A percentile compares a stretch with the other conserved stretches of the same genome.
These are phyloP conservation scores for Chalciporus sphaerocephalus DNA, from an alignment of 768 basidiomycete genomes.

Conservation along the genomic window DNA sequence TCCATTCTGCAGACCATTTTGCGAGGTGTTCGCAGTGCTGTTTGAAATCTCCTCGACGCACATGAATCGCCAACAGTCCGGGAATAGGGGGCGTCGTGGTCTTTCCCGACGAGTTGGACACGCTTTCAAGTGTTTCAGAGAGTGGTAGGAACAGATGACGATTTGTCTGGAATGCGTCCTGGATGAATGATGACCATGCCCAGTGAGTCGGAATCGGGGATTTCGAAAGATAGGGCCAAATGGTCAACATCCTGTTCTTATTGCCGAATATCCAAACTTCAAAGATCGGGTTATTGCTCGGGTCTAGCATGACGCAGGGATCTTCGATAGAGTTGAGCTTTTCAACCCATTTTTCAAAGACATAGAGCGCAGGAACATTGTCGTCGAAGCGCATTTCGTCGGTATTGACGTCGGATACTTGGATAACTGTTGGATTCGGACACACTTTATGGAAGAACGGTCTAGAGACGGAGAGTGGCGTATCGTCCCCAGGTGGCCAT, in stretches of 20 bases:
- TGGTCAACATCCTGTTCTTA: constrained; percentile 29
- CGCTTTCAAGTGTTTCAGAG: background rate
- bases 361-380: constrained; percentile 21
- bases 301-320: constrained; percentile 37
- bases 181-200: constrained; percentile 36
- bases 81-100: constrained; percentile 21
- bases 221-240: constrained; percentile 31
- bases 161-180: constrained; percentile 31
- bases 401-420: constrained; percentile 26
- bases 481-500: constrained; percentile 30
- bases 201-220: constrained; percentile 36
- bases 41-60: constrained; percentile 49
- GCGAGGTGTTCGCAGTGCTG: constrained; percentile 42
- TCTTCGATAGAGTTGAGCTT: constrained; percentile 34
- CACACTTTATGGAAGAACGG: constrained; percentile 41
- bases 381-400: constrained; percentile 27
- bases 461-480: constrained; percentile 34
- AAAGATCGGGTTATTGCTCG: constrained; percentile 27
- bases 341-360: constrained; percentile 39
- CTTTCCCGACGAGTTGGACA: constrained; percentile 2
- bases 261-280: constrained; percentile 34
- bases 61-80: constrained; percentile 47
- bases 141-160: constrained; percentile 22
- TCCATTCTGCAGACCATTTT: constrained; percentile 33
- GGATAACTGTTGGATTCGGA: constrained; percentile 33